Conservation (phyloP, 108 stramenopile species). For the Cyclostephanos tholiformis region DNA sequence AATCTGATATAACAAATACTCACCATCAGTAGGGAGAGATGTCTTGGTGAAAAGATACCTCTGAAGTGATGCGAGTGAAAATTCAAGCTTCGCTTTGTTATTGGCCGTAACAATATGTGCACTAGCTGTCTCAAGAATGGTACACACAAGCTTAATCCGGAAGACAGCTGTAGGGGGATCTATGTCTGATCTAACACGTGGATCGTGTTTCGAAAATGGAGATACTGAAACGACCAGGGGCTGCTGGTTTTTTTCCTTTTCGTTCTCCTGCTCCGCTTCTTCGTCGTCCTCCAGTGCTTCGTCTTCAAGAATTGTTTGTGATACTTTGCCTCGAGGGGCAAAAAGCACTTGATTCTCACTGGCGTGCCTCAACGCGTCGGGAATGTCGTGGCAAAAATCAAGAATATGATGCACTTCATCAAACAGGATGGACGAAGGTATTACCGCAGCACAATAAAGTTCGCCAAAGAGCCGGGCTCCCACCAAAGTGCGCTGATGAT, state of each 20-base stretch:
- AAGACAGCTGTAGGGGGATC: conserved; percentile 90
- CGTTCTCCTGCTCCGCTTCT: conserved; percentile 36
- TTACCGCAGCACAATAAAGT: conserved; percentile 70
- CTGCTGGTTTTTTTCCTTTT: conserved; percentile 25
- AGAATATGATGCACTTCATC: conserved; percentile 84
- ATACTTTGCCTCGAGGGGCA: conserved; percentile 44
- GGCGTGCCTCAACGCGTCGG: conserved; percentile 65
- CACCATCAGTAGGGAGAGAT: conserved; percentile 81
- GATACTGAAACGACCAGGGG: conserved; percentile 68
- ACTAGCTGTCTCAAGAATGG: conserved; percentile 79
- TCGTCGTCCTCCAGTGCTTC: conserved; percentile 78
- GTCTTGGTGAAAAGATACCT: conserved; percentile 94
- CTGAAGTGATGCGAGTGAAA: conserved; percentile 84
- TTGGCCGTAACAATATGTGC: conserved; percentile 65
- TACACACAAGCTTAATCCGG: conserved; percentile 86
- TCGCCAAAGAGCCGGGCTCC: conserved; percentile 88
- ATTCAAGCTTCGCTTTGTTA: conserved; percentile 65
- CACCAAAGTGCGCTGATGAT: conserved; percentile 88
- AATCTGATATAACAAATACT: conserved; percentile 7
- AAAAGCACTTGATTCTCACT: conserved; percentile 50
- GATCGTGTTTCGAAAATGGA: conserved; percentile 80
- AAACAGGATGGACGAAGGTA: conserved; percentile 76
- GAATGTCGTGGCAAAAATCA: conserved; percentile 92
- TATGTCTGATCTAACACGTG: conserved; percentile 75
- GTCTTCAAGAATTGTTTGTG: conserved; percentile 80